Base-by-base conservation (phyloP, 1,284 basidiomycete species). In the Gomphus bonarii region DNA sequence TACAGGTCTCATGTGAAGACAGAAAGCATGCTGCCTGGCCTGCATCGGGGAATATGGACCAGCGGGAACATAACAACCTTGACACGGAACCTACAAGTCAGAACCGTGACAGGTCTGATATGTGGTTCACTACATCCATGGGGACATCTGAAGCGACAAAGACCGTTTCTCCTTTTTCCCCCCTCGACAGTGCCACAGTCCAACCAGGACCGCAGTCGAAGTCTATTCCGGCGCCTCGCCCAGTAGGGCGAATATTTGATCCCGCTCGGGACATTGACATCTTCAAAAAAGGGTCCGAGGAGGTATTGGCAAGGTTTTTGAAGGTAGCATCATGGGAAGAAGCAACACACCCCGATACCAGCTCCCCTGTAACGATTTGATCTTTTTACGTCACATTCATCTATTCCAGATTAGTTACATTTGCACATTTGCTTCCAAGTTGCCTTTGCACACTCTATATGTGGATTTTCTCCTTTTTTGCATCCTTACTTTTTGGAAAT, bases 261-360 rank as follows among this genome's bases (percentile, higher is more conserved):
- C 86, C 88, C 18, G 81, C 84, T 11, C 79, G 88, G 20, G 84
- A 84, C 47, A 82, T 91, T 7, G 88, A 91, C 57, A 63, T 85
- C 40, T 89, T 91, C 70, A 91, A 89, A 69, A 80, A 80, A 57
- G 83, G 85, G 20, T 89, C 88, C 2, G 89, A 93, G 66, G 85
- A 91, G 64, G 87, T 90, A 14, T 73, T 92, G 40, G 79, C 83
- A 8, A 75, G 84, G 42, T 91, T 92, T 70, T 71, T 91, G 72
- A 82, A 79, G 63, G 84, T 84, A 75, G 82, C 83, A 33, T 79
- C 82, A 55, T 84, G 80, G 76, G 82, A 84, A 57, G 79, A 82
- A 31, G 79, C 79, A 47, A 53, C 18, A 12, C 4, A 7, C 3
- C 3, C 46, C 2, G 43, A n/a, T n/a, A 44, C 43, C 8, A n/a